Conservation (phyloP, 176 grass and related monocot genomes). For the Paspalum vaginatum region DNA sequence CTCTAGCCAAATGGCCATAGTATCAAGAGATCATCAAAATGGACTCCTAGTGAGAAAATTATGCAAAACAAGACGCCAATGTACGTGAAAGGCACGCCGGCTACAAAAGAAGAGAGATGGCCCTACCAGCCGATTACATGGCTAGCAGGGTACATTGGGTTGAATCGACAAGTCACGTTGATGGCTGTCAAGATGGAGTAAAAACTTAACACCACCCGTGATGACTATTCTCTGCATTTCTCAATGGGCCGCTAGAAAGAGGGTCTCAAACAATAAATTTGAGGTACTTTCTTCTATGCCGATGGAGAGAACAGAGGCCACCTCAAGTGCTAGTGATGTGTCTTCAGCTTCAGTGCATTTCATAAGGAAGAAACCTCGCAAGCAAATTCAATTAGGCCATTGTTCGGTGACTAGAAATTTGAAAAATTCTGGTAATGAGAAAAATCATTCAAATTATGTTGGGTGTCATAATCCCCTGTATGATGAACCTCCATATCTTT, state of each 20-base stretch:
- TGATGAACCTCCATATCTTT: too few relatives aligned
- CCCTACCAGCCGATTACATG: too few relatives aligned
- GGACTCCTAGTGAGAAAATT: too few relatives aligned
- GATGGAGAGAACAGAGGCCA: not conserved
- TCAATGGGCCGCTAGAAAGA: not conserved
- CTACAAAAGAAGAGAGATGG: not conserved
- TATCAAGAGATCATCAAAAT: not conserved
- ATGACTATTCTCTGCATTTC: not conserved
- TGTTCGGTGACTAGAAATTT: not conserved
- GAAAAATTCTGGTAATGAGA: not conserved
- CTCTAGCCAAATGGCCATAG: not conserved
- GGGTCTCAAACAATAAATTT: not conserved
- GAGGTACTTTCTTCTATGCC: not conserved
- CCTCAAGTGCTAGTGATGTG: not conserved
- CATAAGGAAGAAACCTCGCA: too few relatives aligned
- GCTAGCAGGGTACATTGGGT: too few relatives aligned
- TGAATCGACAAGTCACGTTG: too few relatives aligned
- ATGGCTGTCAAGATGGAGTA: too few relatives aligned
- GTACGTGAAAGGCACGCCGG: not conserved
- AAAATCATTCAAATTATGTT: not conserved
- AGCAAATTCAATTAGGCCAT: too few relatives aligned
- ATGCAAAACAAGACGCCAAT: not conserved
- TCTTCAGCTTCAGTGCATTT: not conserved
- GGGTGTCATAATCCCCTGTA: not conserved
- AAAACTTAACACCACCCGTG: too few relatives aligned